Evolutionary conservation across 257 asterid species (phyloP).

Genomic region (Phtheirospermum japonicum): DNA sequence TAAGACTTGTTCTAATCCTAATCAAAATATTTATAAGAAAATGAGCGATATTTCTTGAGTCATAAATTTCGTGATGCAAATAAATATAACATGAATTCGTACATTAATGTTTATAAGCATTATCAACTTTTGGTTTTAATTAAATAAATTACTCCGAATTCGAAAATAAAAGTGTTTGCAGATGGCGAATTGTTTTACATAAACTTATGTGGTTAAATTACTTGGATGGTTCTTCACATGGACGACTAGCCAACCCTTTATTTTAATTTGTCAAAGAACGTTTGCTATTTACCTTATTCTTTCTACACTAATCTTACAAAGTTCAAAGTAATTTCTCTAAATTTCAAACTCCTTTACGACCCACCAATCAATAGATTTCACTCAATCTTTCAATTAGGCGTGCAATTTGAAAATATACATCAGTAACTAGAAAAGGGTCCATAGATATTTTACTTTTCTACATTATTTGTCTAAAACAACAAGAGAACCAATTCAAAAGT

Average conservation of each 20-base stretch:
- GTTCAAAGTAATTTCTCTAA: conserved; percentile 29
- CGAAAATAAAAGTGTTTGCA: too few species aligned
- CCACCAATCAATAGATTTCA: not conserved
- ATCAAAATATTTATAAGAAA: too few species aligned
- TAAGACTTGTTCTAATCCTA: too few species aligned
- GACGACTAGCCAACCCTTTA: too few species aligned
- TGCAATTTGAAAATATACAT: conserved; percentile 12
- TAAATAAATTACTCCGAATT: too few species aligned
- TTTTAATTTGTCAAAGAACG: not conserved
- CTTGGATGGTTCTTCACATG: not conserved
- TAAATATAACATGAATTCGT: too few species aligned
- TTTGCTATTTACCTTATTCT: not conserved
- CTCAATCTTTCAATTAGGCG: conserved; percentile 12
- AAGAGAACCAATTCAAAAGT: not conserved
- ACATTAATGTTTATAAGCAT: too few species aligned
- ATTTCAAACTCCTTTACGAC: conserved; percentile 28
- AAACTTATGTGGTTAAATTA: too few species aligned
- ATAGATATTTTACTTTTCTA: not conserved
- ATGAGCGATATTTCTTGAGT: too few species aligned
- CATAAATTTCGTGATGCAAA: too few species aligned
- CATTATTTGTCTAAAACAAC: not conserved
- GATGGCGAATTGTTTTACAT: too few species aligned
- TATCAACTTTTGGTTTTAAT: too few species aligned
- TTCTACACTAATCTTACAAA: not conserved
- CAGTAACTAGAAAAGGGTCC: not conserved